A percentile compares a stretch with the other conserved stretches of the same genome.
Evolutionary conservation across 2,329 filamentous ascomycete species (phyloP).

Genomic region (Fusarium tanahbumbuense): DNA sequence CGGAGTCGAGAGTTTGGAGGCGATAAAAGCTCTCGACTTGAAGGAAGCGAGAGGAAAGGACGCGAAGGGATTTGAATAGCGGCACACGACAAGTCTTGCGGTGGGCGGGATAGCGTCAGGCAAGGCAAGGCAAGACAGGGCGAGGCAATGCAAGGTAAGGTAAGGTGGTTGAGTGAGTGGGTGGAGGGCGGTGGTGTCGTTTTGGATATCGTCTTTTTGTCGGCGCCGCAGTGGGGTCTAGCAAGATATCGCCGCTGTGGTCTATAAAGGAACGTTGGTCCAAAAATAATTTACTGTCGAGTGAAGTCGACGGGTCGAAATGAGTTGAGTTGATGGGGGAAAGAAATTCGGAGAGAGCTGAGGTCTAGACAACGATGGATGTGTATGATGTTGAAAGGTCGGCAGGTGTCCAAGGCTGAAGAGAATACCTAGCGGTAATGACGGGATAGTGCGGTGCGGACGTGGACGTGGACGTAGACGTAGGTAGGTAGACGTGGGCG

Average conservation of each 20-base stretch:
- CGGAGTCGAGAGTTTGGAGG: constrained; percentile 24
- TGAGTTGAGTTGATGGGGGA: background rate
- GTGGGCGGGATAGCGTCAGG: constrained; percentile 33
- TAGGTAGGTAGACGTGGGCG: background rate
- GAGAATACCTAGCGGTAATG: constrained; percentile 24
- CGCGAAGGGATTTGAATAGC: constrained; percentile 33
- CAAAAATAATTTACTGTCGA: constrained; percentile 24
- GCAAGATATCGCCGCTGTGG: constrained; percentile 37
- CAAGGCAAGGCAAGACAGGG: constrained; percentile 12
- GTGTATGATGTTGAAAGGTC: constrained; percentile 33
- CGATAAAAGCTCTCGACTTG: constrained; percentile 25
- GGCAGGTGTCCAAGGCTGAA: constrained; percentile 39
- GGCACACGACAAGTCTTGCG: constrained; percentile 40
- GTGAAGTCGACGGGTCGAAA: constrained; percentile 16
- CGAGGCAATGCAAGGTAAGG: constrained; percentile 11
- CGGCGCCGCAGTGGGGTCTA: constrained; percentile 41
- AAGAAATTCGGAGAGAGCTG: background rate
- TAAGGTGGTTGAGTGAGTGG: constrained; percentile 23
- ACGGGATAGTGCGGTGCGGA: constrained; percentile 15
- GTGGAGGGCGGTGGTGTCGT: constrained; percentile 38
- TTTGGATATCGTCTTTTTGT: constrained; percentile 43
- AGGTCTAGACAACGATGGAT: constrained; percentile 17
- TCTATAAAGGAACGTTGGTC: constrained; percentile 31
- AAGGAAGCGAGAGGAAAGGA: constrained; percentile 7
- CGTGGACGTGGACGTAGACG: constrained; percentile 26